Percentiles rank a stretch among this genome's conserved stretches.
Conservation (phyloP, 2,329 filamentous ascomycete genomes). For the Rutstroemia sp. region DNA sequence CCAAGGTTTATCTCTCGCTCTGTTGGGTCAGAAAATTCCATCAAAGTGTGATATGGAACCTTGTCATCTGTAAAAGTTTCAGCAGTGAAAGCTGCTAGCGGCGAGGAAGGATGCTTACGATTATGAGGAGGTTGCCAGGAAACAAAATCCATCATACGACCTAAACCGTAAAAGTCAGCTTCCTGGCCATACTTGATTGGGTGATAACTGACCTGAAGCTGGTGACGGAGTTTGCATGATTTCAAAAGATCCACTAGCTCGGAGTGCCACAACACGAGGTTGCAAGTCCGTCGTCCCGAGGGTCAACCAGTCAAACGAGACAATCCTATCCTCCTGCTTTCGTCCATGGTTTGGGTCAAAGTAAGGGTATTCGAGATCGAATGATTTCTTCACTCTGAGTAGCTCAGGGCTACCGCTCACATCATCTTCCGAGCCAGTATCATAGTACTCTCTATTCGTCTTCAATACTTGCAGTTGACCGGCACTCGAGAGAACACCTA, state of each 20-base stretch:
- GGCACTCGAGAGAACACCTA: conserved; percentile 54
- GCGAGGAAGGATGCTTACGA: conserved; percentile 15
- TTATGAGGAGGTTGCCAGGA: conserved; percentile 54
- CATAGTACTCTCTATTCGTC: conserved; percentile 46
- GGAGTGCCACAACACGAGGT: conserved; percentile 51
- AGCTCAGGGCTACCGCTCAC: conserved; percentile 50
- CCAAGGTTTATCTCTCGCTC: conserved; percentile 47
- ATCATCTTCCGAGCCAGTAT: conserved; percentile 35
- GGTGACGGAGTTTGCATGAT: conserved; percentile 54
- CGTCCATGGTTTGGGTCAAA: conserved; percentile 39
- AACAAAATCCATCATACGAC: conserved; percentile 50
- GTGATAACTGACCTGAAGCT: conserved; percentile 35
- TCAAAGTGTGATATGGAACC: conserved; percentile 43
- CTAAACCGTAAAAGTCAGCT: not conserved
- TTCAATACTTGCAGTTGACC: conserved; percentile 57
- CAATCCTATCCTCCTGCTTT: conserved; percentile 46
- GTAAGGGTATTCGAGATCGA: conserved; percentile 55
- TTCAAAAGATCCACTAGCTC: conserved; percentile 53
- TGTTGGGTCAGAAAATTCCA: conserved; percentile 47
- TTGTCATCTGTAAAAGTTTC: conserved; percentile 36
- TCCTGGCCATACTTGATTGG: not conserved
- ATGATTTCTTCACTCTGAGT: conserved; percentile 50
- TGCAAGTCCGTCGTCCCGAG: conserved; percentile 47
- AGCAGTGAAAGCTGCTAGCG: not conserved
- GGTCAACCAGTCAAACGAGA: conserved; percentile 62